Conservation (phyloP, 1,139 yeast genomes). For the Taiozyma sp. region DNA sequence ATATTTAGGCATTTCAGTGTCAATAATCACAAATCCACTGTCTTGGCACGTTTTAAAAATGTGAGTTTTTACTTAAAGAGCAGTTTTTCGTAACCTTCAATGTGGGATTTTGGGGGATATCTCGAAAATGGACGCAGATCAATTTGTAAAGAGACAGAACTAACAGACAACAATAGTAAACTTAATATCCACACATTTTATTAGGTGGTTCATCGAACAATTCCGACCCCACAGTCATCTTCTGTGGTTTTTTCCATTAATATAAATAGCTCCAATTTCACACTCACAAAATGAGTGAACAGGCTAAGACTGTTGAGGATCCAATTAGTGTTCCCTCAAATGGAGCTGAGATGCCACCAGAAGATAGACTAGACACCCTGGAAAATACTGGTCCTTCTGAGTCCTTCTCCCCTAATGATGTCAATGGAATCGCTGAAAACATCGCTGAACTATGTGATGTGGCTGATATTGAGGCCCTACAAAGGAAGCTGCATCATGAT, state of each 20-base stretch:
- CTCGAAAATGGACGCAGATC: neutral
- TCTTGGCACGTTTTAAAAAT: neutral
- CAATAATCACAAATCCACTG: neutral
- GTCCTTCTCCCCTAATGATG: neutral
- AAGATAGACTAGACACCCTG: neutral
- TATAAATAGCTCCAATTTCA: neutral
- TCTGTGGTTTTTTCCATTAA: neutral
- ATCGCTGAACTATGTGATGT: conserved; percentile 12
- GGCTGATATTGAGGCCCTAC: conserved; percentile 18
- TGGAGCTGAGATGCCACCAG: neutral
- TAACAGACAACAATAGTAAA: neutral
- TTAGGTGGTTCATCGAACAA: neutral
- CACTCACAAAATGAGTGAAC: neutral
- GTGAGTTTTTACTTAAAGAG: neutral
- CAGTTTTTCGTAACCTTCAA: neutral
- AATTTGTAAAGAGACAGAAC: neutral
- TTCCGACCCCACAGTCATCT: neutral
- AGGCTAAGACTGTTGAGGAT: neutral
- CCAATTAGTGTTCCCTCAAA: neutral
- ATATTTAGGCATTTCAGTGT: neutral
- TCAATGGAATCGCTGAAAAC: neutral
- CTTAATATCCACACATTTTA: neutral
- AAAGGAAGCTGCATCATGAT: conserved; percentile 25
- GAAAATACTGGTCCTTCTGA: neutral
- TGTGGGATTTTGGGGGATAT: neutral